These are phyloP conservation scores for Pichia sp. DNA, from an alignment of 1,139 yeast genomes.

Conservation along the genomic window DNA sequence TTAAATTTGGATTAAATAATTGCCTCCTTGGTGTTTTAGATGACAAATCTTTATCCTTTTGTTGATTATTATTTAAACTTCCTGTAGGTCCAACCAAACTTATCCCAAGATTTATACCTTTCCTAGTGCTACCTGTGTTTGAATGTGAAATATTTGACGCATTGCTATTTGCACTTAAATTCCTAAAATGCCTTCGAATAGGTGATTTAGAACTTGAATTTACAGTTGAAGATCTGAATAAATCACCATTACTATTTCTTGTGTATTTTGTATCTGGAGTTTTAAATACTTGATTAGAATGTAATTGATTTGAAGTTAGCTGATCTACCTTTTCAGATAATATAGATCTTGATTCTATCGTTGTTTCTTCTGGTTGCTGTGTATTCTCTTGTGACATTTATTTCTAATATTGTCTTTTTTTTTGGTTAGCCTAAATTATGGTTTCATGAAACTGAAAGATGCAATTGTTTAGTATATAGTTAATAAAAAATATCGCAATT, in stretches of 20 bases:
- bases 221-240: conserved; percentile 16
- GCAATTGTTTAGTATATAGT: too few species aligned
- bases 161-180: conserved; percentile 18
- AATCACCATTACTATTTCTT: conserved; percentile 5
- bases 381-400: too few species aligned
- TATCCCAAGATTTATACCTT: conserved; percentile 28
- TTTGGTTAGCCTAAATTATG: too few species aligned
- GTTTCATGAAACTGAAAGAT: too few species aligned
- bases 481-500: too few species aligned
- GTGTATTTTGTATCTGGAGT: conserved; percentile 8
- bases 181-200: conserved; percentile 17
- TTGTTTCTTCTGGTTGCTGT: not conserved
- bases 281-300: not conserved
- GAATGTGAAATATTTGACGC: conserved; percentile 8
- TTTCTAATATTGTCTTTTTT: too few species aligned
- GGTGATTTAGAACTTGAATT: conserved; percentile 11
- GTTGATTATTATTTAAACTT: not conserved
- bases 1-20: conserved; percentile 1
- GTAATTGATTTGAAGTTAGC: not conserved
- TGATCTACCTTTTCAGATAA: not conserved
- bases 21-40: conserved; percentile 11
- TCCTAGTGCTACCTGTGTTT: conserved; percentile 15
- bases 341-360: not conserved
- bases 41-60: not conserved
- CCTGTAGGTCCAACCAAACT: conserved; percentile 21